Percentiles rank a stretch among this genome's conserved stretches.
These are phyloP conservation scores for Magnusiomyces suaveolens DNA, from an alignment of 1,139 yeast species.

Conservation along the genomic window DNA sequence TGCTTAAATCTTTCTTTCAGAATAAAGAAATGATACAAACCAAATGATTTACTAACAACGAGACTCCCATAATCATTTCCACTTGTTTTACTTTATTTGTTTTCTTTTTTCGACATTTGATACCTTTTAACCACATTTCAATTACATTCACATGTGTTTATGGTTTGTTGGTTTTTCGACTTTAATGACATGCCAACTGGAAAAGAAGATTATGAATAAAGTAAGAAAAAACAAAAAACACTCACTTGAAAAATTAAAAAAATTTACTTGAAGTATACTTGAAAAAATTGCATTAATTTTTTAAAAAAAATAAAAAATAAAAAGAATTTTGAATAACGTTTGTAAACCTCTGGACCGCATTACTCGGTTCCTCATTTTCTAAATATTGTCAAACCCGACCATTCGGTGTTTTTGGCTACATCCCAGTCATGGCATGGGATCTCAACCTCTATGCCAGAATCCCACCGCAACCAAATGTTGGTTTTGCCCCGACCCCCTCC, in stretches of 20 bases:
- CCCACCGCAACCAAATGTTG: slow-evolving; percentile 28
- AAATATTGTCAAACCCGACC: slow-evolving; percentile 21
- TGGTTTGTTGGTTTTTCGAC: too few species aligned
- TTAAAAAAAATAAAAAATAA: not conserved
- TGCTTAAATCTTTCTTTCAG: not conserved
- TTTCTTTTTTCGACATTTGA: too few species aligned
- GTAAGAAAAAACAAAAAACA: too few species aligned
- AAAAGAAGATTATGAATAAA: too few species aligned
- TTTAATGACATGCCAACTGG: too few species aligned
- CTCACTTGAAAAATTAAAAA: too few species aligned
- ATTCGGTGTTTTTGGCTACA: slow-evolving; percentile 19
- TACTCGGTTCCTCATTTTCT: not conserved
- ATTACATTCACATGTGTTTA: too few species aligned
- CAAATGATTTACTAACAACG: not conserved
- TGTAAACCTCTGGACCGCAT: not conserved
- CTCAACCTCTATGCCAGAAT: slow-evolving; percentile 14
- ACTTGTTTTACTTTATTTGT: too few species aligned
- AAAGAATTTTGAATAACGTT: not conserved
- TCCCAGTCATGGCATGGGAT: slow-evolving; percentile 24
- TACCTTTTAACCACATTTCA: too few species aligned
- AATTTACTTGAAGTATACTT: too few species aligned
- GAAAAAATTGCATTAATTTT: not conserved
- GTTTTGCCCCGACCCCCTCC: slow-evolving; percentile 22
- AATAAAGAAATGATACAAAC: not conserved
- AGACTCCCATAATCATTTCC: too few species aligned